Percentiles rank a stretch among this genome's conserved stretches.
phyloP scores from a whole-genome alignment of 371 early-diverging fungal genomes.

The Sanchytrium tribonematis region DNA sequence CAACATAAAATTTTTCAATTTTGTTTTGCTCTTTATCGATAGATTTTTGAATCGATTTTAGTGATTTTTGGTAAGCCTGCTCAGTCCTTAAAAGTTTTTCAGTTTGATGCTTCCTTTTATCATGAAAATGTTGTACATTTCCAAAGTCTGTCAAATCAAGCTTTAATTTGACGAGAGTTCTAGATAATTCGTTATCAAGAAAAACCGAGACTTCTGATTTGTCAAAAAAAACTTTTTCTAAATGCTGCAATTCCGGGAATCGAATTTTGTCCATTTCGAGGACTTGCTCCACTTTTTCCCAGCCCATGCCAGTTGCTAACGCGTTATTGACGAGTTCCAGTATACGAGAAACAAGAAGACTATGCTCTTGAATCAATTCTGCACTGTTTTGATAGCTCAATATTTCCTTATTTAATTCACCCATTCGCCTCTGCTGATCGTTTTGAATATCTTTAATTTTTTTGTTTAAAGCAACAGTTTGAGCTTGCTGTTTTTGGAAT shows the following conservation, averaged over 20 bases:
- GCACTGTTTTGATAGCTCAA: slow-evolving; percentile 36
- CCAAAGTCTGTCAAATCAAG: slow-evolving; percentile 57
- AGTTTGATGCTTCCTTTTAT: slow-evolving; percentile 42
- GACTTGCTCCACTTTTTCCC: slow-evolving; percentile 64
- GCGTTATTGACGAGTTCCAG: slow-evolving; percentile 54
- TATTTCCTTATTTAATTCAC: slow-evolving; percentile 33
- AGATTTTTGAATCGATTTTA: slow-evolving; percentile 22
- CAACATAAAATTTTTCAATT: slow-evolving; percentile 8
- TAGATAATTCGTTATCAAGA: slow-evolving; percentile 4
- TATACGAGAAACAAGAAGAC: slow-evolving; percentile 53
- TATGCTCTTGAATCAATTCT: slow-evolving; percentile 44
- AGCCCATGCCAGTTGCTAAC: slow-evolving; percentile 75
- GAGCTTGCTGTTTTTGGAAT: slow-evolving; percentile 31
- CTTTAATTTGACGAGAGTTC: slow-evolving; percentile 43
- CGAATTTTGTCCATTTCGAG: slow-evolving; percentile 57
- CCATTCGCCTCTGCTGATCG: slow-evolving; percentile 48
- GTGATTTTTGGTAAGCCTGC: slow-evolving; percentile 35
- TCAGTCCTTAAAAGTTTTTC: slow-evolving; percentile 53
- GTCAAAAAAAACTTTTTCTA: slow-evolving; percentile 35
- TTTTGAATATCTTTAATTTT: slow-evolving; percentile 49
- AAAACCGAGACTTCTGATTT: slow-evolving; percentile 14
- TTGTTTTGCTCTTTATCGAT: slow-evolving; percentile 33
- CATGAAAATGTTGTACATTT: slow-evolving; percentile 73
- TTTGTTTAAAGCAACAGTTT: slow-evolving; percentile 35
- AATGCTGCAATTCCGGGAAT: slow-evolving; percentile 34